Evolutionary conservation across 129 eudicot genomes (phyloP).

Genomic region (carrot (Daucus carota)): DNA sequence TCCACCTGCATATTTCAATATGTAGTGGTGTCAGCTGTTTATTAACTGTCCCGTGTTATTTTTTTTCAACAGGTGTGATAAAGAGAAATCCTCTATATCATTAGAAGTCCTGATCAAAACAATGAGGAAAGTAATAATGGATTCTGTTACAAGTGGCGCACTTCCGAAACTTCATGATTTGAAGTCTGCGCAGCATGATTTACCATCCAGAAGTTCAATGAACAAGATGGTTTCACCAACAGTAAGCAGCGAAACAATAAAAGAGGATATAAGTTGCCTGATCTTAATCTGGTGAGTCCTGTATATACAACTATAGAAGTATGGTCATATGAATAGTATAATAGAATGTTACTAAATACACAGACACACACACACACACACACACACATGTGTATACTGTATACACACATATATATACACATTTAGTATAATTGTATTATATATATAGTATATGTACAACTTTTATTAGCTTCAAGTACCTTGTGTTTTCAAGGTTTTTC

Average conservation of each 20-base stretch:
- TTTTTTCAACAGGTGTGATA: neutral
- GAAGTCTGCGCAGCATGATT: neutral
- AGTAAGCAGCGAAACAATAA: neutral
- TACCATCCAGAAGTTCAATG: neutral
- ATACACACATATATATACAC: too few species aligned
- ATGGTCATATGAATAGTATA: neutral
- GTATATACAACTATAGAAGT: neutral
- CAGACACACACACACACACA: neutral
- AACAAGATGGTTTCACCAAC: neutral
- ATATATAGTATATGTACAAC: neutral
- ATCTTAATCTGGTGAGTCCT: conserved; percentile 13
- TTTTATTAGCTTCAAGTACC: neutral
- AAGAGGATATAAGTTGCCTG: neutral
- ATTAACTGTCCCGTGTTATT: neutral
- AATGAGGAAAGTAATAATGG: neutral
- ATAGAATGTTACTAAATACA: neutral
- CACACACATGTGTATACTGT: too few species aligned
- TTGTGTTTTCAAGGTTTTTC: too few species aligned
- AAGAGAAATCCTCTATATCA: neutral
- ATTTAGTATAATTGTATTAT: too few species aligned
- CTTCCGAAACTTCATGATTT: neutral
- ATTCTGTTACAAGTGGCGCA: neutral
- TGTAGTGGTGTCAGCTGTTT: neutral
- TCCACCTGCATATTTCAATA: neutral
- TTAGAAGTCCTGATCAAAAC: neutral